phyloP scores from a whole-genome alignment of 148 eudicot species.

The Hydrangea macrophylla region DNA sequence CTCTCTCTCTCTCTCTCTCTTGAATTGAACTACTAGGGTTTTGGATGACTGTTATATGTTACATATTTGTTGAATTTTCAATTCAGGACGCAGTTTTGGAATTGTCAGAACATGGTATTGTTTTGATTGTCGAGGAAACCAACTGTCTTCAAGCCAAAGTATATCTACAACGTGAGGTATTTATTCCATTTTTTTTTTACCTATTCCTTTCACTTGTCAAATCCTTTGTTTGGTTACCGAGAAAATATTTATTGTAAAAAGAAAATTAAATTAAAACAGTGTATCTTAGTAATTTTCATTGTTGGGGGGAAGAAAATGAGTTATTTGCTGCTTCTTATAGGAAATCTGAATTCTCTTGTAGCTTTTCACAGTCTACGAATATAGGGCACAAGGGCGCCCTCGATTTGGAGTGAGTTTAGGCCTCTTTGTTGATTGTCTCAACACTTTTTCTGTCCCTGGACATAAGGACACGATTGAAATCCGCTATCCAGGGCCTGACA shows the following conservation, averaged over 20 bases:
- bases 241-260: not conserved
- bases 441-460: conserved; percentile 76
- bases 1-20: not conserved
- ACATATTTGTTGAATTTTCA: not conserved
- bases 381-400: conserved; percentile 77
- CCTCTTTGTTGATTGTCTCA: conserved; percentile 77
- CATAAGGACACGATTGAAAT: conserved; percentile 64
- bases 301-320: not conserved
- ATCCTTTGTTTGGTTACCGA: not conserved
- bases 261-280: no score
- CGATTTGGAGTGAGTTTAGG: conserved; percentile 92
- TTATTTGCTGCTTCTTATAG: not conserved
- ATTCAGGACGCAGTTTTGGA: conserved; percentile 81
- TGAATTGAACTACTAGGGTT: not conserved
- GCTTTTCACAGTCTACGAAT: conserved; percentile 79
- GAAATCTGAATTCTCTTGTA: conserved; percentile 25
- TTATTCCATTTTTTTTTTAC: not conserved
- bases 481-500: conserved; percentile 94
- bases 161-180: conserved; percentile 88
- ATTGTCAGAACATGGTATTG: conserved; percentile 86
- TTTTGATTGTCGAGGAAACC: conserved; percentile 84
- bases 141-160: conserved; percentile 97
- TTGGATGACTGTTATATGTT: not conserved
- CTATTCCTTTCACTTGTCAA: not conserved
- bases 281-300: not conserved